Evolutionary conservation across 495 filamentous ascomycete species (phyloP), one percentile per base, ranked within the genome.

Genomic region (Articulospora tetracladia): DNA sequence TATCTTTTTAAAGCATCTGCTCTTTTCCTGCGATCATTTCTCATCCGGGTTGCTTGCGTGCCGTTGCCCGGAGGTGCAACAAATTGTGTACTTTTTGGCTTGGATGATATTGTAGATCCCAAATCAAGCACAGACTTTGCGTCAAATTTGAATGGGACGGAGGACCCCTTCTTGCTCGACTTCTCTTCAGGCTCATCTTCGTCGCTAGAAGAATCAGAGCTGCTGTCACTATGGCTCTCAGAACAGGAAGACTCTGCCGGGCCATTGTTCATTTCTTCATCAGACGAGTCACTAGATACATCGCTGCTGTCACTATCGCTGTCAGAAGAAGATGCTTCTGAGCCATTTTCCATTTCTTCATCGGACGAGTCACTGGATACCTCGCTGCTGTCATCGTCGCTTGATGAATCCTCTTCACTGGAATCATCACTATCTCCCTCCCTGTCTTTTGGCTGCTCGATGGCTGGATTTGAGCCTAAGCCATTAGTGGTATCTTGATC

Each of bases 11-110:
- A 69, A 49, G 67, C 73, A 44, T 76, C 78, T 39, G 74, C 69
- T 30, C 80, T 66, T 58, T 76, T 78, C 55, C 74, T 75, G 34
- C 86, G 76, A 12, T 72, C 67, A 61, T 89, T 89, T 58, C 79
- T 79, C 23, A 75, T 73, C 48, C 76, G 77, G 1, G 86, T 89
- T 49, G 65, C 60, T 11, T 63, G 36, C n/a, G 72, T 79, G 27
- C 85, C 83, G 36, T 73, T 17, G 1, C 63, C 59, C n/a, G 71
- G 69, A 47, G 61, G 59, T 41, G 55, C 59, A 19, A 50, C 20
- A 44, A 11, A 17, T 19, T 44, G 39, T 7, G 17, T 19, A 12
- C 39, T 44, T n/a, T 24, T 15, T 32, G 19, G 27, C 19, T 20
- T 17, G 25, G 3, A n/a, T 46, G 39, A 19, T 4, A 13, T 32